Conservation (phyloP, 2,329 filamentous ascomycete species). For the Pezicula carpinea region DNA sequence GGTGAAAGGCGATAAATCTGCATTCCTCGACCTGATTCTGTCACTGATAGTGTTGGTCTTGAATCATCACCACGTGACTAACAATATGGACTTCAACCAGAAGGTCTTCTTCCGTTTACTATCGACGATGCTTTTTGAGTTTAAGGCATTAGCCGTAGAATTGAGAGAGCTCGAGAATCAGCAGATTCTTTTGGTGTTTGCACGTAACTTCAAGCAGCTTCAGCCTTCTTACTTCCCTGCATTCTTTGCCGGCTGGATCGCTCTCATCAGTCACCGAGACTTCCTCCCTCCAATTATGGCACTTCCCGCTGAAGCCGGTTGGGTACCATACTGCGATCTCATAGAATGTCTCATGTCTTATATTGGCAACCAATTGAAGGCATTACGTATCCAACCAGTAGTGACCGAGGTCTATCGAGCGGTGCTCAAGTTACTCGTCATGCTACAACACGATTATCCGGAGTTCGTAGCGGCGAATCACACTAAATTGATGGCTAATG, state of each 20-base stretch:
- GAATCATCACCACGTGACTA: constrained; percentile 78
- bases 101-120: constrained; percentile 89
- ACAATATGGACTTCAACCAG: constrained; percentile 78
- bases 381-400: constrained; percentile 60
- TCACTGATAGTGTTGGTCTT: constrained; percentile 75
- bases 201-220: constrained; percentile 65
- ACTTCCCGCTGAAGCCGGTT: constrained; percentile 65
- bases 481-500: constrained; percentile 71
- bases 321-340: constrained; percentile 69
- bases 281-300: constrained; percentile 77
- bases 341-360: constrained; percentile 68
- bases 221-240: constrained; percentile 74
- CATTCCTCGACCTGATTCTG: constrained; percentile 73
- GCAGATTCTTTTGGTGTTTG: constrained; percentile 70
- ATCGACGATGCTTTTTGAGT: constrained; percentile 75
- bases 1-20: constrained; percentile 57
- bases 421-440: constrained; percentile 73
- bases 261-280: constrained; percentile 75
- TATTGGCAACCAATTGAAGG: constrained; percentile 75
- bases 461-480: constrained; percentile 90
- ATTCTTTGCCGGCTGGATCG: constrained; percentile 82
- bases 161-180: constrained; percentile 56
- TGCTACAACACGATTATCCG: constrained; percentile 90
- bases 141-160: constrained; percentile 55
- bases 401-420: constrained; percentile 83